Conservation (phyloP, 768 basidiomycete genomes). For the Lactifluus echinatus region DNA sequence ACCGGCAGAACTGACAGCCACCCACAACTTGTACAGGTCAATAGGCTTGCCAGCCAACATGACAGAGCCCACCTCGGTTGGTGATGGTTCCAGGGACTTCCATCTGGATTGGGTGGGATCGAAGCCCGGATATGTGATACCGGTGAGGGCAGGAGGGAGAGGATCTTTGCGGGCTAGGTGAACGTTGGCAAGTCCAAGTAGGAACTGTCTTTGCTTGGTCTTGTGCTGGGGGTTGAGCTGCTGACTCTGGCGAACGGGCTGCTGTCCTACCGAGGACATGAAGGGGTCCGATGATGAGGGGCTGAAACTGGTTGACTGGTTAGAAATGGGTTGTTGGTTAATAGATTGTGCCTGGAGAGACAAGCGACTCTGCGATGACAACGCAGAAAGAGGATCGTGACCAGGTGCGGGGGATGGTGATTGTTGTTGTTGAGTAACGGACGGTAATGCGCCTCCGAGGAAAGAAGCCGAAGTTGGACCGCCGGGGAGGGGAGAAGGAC, state of each 20-base stretch:
- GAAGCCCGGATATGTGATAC: slow-evolving; percentile 46
- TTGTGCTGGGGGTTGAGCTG: slow-evolving; percentile 32
- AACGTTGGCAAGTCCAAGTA: slow-evolving; percentile 48
- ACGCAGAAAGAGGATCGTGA: slow-evolving; percentile 23
- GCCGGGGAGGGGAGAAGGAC: slow-evolving; percentile 32
- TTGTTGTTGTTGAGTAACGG: slow-evolving; percentile 23
- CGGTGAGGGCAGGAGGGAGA: slow-evolving; percentile 67
- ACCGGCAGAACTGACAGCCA: slow-evolving; percentile 48
- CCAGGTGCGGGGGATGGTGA: slow-evolving; percentile 20
- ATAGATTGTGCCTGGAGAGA: slow-evolving; percentile 28
- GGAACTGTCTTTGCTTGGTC: slow-evolving; percentile 52
- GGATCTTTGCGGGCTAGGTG: slow-evolving; percentile 53
- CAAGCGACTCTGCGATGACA: slow-evolving; percentile 19
- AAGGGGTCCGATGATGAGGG: slow-evolving; percentile 17
- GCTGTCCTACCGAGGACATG: slow-evolving; percentile 29
- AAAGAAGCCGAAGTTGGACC: slow-evolving; percentile 58
- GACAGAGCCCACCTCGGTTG: slow-evolving; percentile 50
- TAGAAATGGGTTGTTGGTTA: slow-evolving; percentile 32
- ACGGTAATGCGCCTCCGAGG: slow-evolving; percentile 47
- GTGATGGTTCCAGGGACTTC: slow-evolving; percentile 54
- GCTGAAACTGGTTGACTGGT: slow-evolving; percentile 9
- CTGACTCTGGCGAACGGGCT: slow-evolving; percentile 27
- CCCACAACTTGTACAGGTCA: slow-evolving; percentile 70
- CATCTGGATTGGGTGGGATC: slow-evolving; percentile 57
- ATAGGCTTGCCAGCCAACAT: slow-evolving; percentile 67